Evolutionary conservation across 1,139 yeast species (phyloP).

Genomic region (Debaryomycetaceae sp.): DNA sequence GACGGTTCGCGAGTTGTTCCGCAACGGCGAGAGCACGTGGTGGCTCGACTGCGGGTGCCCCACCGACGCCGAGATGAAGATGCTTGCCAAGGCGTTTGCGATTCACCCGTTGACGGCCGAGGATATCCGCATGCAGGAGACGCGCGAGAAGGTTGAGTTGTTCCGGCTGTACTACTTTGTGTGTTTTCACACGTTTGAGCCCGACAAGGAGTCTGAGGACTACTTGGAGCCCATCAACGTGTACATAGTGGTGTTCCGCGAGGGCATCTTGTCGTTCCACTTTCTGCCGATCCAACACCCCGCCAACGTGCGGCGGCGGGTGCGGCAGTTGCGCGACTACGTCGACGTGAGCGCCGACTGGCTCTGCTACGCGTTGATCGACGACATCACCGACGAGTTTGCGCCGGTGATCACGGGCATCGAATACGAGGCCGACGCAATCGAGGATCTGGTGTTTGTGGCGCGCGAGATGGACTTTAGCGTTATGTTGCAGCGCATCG

Average conservation of each 20-base stretch:
- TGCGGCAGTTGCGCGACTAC: constrained; percentile 83
- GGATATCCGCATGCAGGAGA: constrained; percentile 80
- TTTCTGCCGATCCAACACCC: constrained; percentile 78
- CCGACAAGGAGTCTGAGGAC: constrained; percentile 72
- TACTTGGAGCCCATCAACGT: constrained; percentile 84
- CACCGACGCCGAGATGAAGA: constrained; percentile 64
- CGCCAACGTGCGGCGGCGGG: constrained; percentile 86
- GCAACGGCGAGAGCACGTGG: constrained; percentile 61
- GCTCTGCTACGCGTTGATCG: constrained; percentile 90
- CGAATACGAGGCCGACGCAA: constrained; percentile 88
- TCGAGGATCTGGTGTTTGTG: constrained; percentile 66
- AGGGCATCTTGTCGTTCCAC: constrained; percentile 82
- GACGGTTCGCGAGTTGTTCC: constrained; percentile 62
- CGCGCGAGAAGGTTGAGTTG: constrained; percentile 79
- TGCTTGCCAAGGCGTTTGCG: constrained; percentile 67
- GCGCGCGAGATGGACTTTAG: constrained; percentile 54
- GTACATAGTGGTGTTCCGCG: constrained; percentile 80
- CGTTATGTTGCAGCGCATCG: constrained; percentile 72
- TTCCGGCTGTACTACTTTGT: constrained; percentile 74
- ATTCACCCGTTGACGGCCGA: constrained; percentile 82
- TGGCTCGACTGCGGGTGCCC: constrained; percentile 76
- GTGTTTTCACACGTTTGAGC: constrained; percentile 78
- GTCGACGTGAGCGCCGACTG: constrained; percentile 87
- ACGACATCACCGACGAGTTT: constrained; percentile 90
- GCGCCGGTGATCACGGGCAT: constrained; percentile 86